These are phyloP conservation scores for Rhodomyrtus tomentosa DNA, from an alignment of 345 rosid genomes.

Conservation along the genomic window DNA sequence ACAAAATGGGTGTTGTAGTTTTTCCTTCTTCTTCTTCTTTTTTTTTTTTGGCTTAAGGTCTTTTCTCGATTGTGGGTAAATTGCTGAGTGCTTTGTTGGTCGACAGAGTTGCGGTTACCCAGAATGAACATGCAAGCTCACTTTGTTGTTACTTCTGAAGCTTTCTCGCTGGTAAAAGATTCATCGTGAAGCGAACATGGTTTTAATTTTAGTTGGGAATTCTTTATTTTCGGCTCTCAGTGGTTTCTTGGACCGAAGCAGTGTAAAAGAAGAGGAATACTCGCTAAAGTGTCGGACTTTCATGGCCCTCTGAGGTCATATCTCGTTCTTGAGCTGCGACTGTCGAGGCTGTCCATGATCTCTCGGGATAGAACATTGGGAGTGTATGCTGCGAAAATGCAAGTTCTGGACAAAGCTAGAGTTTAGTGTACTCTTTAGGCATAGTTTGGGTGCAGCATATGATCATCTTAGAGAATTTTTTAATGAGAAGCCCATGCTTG, in stretches of 20 bases:
- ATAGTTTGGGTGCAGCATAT: not conserved
- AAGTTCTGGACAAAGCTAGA: not conserved
- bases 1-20: not conserved
- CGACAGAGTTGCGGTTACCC: not conserved
- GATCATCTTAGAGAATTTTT: not conserved
- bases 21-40: too few relatives aligned
- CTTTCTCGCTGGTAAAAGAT: not conserved
- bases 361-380: not conserved
- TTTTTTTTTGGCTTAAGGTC: too few relatives aligned
- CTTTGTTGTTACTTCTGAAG: not conserved
- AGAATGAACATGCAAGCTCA: not conserved
- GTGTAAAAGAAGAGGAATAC: not conserved
- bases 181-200: not conserved
- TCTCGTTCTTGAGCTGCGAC: not conserved
- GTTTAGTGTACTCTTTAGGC: not conserved
- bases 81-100: not conserved
- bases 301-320: not conserved
- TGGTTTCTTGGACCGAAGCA: not conserved
- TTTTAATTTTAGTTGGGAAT: not conserved
- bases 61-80: not conserved
- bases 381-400: not conserved
- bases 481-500: not conserved
- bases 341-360: not conserved
- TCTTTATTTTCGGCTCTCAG: not conserved
- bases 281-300: not conserved